A percentile compares a stretch with the other conserved stretches of the same genome.
phyloP scores from a whole-genome alignment of 2,329 filamentous ascomycete species.

The Taxawa tesnikishii region DNA sequence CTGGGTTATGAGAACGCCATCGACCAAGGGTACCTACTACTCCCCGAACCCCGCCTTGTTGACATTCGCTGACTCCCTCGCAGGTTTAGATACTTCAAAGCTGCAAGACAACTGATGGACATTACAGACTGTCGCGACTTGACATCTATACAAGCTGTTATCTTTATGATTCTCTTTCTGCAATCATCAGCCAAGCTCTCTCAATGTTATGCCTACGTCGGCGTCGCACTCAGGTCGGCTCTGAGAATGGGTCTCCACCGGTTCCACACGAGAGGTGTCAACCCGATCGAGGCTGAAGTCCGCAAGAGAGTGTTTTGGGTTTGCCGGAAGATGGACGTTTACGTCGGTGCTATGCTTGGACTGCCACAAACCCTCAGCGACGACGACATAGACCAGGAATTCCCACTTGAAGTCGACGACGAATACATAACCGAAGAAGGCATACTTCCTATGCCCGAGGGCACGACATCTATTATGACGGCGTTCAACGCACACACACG shows the following conservation, averaged over 20 bases:
- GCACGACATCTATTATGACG: slow-evolving; percentile 43
- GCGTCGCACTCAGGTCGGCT: slow-evolving; percentile 37
- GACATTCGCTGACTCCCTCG: background rate
- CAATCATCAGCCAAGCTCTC: slow-evolving; percentile 40
- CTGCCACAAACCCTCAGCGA: slow-evolving; percentile 35
- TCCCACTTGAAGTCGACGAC: slow-evolving; percentile 35
- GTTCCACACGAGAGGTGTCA: slow-evolving; percentile 33
- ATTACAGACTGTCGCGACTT: slow-evolving; percentile 41
- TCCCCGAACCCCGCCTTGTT: background rate
- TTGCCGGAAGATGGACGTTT: slow-evolving; percentile 39
- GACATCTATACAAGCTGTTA: slow-evolving; percentile 36
- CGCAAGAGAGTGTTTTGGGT: slow-evolving; percentile 41
- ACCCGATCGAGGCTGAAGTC: slow-evolving; percentile 35
- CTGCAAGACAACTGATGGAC: slow-evolving; percentile 35
- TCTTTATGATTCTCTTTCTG: slow-evolving; percentile 42
- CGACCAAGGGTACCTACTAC: slow-evolving; percentile 33
- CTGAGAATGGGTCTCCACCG: slow-evolving; percentile 39
- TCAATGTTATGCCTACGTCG: slow-evolving; percentile 40
- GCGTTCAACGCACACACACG: slow-evolving; percentile 49
- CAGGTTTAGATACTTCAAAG: slow-evolving; percentile 37
- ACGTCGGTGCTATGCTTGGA: slow-evolving; percentile 38
- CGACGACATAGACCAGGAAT: slow-evolving; percentile 37
- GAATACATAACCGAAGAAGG: slow-evolving; percentile 37
- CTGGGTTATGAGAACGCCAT: slow-evolving; percentile 33
- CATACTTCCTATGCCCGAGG: slow-evolving; percentile 41